These are phyloP conservation scores for Lodderomyces jiufengensis DNA, from an alignment of 1,139 yeast genomes.

Conservation along the genomic window DNA sequence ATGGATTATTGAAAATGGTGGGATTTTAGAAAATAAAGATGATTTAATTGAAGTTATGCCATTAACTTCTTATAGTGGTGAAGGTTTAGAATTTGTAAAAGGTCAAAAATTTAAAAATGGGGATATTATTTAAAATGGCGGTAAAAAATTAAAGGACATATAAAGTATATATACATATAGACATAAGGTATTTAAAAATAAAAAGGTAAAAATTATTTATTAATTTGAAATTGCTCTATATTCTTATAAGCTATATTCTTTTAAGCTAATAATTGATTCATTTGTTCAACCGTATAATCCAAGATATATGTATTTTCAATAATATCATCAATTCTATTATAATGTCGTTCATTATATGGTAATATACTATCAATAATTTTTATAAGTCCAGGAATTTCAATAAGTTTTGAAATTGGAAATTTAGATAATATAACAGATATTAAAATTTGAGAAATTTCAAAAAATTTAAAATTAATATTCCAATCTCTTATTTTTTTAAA, in stretches of 20 bases:
- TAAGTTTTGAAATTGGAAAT: conserved; percentile 52
- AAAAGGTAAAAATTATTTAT: background rate
- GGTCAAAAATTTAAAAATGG: conserved; percentile 50
- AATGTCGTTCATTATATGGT: conserved; percentile 89
- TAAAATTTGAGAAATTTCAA: conserved; percentile 74
- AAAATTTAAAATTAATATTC: conserved; percentile 86
- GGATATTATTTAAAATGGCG: conserved; percentile 25
- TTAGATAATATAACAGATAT: conserved; percentile 59
- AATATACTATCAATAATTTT: conserved; percentile 66
- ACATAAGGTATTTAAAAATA: background rate
- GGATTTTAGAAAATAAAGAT: conserved; percentile 44
- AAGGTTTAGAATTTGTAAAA: conserved; percentile 61
- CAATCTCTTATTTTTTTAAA: conserved; percentile 84
- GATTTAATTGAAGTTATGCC: conserved; percentile 76
- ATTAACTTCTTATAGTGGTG: conserved; percentile 77
- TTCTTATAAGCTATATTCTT: background rate
- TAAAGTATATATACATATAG: background rate
- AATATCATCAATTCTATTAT: conserved; percentile 67
- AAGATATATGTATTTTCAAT: conserved; percentile 80
- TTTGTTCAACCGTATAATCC: conserved; percentile 80
- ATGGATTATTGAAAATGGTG: conserved; percentile 76
- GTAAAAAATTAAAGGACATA: background rate
- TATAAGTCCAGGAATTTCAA: conserved; percentile 65
- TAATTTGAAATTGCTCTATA: background rate
- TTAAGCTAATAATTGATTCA: conserved; percentile 43